Evolutionary conservation across 2,329 filamentous ascomycete genomes (phyloP), one percentile per base, ranked within the genome.

Genomic region (Zarea fungicola): DNA sequence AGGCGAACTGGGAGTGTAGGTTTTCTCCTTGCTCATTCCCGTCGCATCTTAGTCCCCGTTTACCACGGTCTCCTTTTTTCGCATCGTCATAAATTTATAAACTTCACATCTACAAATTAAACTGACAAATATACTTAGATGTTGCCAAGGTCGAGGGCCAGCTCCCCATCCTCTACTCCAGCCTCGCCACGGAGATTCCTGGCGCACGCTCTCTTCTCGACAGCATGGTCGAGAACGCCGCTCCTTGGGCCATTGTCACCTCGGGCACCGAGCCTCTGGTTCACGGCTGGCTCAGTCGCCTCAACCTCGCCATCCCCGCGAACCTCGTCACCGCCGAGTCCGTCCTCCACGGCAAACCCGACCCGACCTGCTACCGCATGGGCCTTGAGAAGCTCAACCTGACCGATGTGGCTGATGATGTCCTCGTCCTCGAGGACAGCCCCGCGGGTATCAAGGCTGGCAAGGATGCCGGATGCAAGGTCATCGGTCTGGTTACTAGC

Each of bases 1-100:
- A 89, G 64, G 93, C 93, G 35, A 96, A 85, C 59, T 92, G 87
- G 89, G 89, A 96, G 55, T 96, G 89, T 95, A 70, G 71, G 87
- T 80, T 29, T n/a, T n/a, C n/a, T n/a, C 10, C 10, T 23, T 37
- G 46, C 18, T 19, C 16, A 45, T 51, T 40, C 29, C 34, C 36
- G 18, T 29, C 22, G n/a, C 25, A 16, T 42, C 23, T 7, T 13
- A n/a, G n/a, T n/a, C n/a, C n/a, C n/a, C n/a, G n/a, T 4, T 6
- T 11, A 13, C 9, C 42, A 39, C 32, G 0, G 16, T 16, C 9
- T 16, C 2, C 16, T 37, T 29, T 40, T 39, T 28, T 31, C 18
- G 14, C 18, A 35, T 35, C 31, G 13, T 22, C n/a, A 8, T 6
- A 10, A 36, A 7, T 7, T 36, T 18, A 36, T 36, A 18, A n/a